phyloP scores from a whole-genome alignment of 2,329 filamentous ascomycete species.

The Aspergillus luchuensis region DNA sequence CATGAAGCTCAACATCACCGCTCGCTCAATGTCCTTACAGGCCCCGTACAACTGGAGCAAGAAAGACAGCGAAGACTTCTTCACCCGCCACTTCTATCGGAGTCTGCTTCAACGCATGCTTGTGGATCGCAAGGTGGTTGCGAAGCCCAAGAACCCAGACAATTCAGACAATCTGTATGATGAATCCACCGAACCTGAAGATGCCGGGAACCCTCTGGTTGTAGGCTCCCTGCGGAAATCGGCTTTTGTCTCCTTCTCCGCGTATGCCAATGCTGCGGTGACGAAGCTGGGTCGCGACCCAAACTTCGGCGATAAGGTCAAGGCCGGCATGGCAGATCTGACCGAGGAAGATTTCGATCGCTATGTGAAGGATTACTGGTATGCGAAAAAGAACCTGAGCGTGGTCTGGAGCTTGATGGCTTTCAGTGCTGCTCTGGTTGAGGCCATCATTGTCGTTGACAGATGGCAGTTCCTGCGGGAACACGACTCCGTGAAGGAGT shows the following conservation, averaged over 20 bases:
- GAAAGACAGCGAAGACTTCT: slow-evolving; percentile 80
- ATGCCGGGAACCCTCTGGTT: slow-evolving; percentile 72
- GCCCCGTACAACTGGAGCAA: slow-evolving; percentile 89
- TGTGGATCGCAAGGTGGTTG: slow-evolving; percentile 77
- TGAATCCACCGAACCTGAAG: slow-evolving; percentile 23
- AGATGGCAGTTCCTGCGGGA: slow-evolving; percentile 85
- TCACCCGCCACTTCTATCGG: slow-evolving; percentile 89
- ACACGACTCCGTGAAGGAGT: slow-evolving; percentile 70
- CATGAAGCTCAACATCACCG: slow-evolving; percentile 88
- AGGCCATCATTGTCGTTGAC: slow-evolving; percentile 87
- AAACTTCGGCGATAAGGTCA: slow-evolving; percentile 62
- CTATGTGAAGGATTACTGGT: slow-evolving; percentile 68
- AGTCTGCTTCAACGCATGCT: slow-evolving; percentile 91
- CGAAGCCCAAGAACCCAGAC: slow-evolving; percentile 49
- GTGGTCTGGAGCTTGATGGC: slow-evolving; percentile 95
- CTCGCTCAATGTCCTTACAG: slow-evolving; percentile 97
- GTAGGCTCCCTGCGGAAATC: slow-evolving; percentile 81
- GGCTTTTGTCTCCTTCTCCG: slow-evolving; percentile 72
- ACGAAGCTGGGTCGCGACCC: slow-evolving; percentile 69
- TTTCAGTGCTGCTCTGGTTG: slow-evolving; percentile 84
- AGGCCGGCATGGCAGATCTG: slow-evolving; percentile 66
- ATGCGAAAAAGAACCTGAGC: slow-evolving; percentile 76
- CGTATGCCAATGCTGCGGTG: slow-evolving; percentile 80
- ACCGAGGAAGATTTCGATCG: slow-evolving; percentile 72
- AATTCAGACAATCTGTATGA: slow-evolving; percentile 34